Percentiles rank a stretch among this genome's conserved stretches.
Evolutionary conservation across 23 red algal species (phyloP).

Genomic region (Agarophyton chilense): DNA sequence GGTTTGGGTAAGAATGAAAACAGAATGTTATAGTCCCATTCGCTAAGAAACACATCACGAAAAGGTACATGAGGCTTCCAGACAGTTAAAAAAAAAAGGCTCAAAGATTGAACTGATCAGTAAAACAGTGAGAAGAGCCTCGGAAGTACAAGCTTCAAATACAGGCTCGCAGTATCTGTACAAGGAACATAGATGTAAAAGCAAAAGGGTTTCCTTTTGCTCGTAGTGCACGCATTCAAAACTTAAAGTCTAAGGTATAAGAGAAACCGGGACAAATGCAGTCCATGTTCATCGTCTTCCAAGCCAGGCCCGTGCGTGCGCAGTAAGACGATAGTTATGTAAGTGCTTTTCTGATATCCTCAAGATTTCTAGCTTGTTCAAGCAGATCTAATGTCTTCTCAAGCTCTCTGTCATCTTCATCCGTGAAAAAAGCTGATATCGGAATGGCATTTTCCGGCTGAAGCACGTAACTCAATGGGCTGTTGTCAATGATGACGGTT

Average conservation of each 20-base stretch:
- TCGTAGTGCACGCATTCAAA: background rate
- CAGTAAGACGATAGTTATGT: background rate
- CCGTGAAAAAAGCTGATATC: slow-evolving; percentile 75
- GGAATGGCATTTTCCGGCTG: slow-evolving; percentile 90
- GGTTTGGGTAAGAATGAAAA: background rate
- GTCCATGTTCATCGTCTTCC: background rate
- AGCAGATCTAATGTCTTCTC: slow-evolving; percentile 75
- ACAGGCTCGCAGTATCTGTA: slow-evolving; percentile 37
- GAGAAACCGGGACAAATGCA: background rate
- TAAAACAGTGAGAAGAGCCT: slow-evolving; percentile 34
- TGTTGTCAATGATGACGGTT: slow-evolving; percentile 94
- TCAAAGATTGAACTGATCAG: background rate
- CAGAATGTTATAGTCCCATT: slow-evolving; percentile 6
- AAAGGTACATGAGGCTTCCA: slow-evolving; percentile 18
- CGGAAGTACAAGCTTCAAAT: no score
- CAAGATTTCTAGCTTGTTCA: slow-evolving; percentile 68
- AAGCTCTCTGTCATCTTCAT: slow-evolving; percentile 85
- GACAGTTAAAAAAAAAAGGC: background rate
- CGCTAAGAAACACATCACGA: background rate
- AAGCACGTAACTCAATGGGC: slow-evolving; percentile 82
- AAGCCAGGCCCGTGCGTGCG: background rate
- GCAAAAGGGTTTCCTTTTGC: background rate
- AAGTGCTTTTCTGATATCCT: slow-evolving; percentile 82
- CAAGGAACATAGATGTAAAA: background rate
- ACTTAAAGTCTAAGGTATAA: slow-evolving; percentile 25